These are phyloP conservation scores for Beta corolliflora DNA, from an alignment of 179 eudicot species.

Conservation along the genomic window DNA sequence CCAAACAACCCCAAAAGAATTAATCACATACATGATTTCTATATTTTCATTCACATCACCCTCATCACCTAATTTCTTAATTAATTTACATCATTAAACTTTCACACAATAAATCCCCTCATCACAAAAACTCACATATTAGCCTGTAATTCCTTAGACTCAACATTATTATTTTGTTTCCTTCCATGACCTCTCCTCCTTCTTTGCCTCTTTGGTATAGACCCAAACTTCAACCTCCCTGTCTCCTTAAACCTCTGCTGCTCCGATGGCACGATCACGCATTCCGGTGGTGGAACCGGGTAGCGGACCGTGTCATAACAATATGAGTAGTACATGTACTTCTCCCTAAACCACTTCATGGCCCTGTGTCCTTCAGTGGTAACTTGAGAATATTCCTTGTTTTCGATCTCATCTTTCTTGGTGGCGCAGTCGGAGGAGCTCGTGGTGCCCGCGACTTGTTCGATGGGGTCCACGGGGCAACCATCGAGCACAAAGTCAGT, in stretches of 20 bases:
- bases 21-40: conserved; percentile 1
- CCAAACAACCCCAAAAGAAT: conserved; percentile 20
- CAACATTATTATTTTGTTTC: conserved; percentile 1
- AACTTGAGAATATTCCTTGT: conserved; percentile 34
- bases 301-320: conserved; percentile 68
- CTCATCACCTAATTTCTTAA: conserved; percentile 11
- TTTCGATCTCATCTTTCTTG: conserved; percentile 35
- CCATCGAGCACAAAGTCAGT: conserved; percentile 78
- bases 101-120: neutral
- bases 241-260: conserved; percentile 41
- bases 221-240: conserved; percentile 40
- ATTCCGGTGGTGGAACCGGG: conserved; percentile 44
- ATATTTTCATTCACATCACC: conserved; percentile 23
- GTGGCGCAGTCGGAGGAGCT: conserved; percentile 29
- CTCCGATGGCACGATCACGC: conserved; percentile 34
- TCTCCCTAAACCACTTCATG: conserved; percentile 66
- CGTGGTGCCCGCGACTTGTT: conserved; percentile 39
- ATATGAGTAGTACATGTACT: conserved; percentile 74
- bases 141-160: conserved; percentile 6
- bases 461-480: conserved; percentile 71
- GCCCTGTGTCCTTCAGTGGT: conserved; percentile 45
- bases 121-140: conserved; percentile 24
- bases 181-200: conserved; percentile 25
- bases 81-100: too few species aligned
- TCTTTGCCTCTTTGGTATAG: conserved; percentile 29